Base-by-base conservation (phyloP, 305 asterid genomes). In the Solanum hybrid region DNA sequence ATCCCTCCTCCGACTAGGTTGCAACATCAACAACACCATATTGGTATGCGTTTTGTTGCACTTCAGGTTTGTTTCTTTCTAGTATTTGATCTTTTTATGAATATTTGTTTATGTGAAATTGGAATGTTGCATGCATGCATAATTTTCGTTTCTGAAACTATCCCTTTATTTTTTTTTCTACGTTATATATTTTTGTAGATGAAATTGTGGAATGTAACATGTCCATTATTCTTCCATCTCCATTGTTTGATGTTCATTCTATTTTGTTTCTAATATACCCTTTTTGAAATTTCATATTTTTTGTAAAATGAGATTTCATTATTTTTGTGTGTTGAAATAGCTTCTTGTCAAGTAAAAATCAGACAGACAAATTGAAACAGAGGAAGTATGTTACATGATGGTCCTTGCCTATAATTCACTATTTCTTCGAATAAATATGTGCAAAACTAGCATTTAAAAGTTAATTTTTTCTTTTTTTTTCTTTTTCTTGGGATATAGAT, bases 1-100 rank as follows among this genome's bases (percentile, higher is more conserved):
- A 92, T 97, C 75, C 96, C 97, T 7, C 96, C 97, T 2, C 91
- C 93, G 35, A 72, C 80, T 88, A 4, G 90, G 38, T 89, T 88
- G 27, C 91, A 90, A 10, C 92, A 88, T 86, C 76, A 85, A 71
- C 94, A 91, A 71, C 94, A 91, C 7, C 76, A 88, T 56, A 45
- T 92, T 36, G 99, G 98, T 76, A 95, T 95, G 98, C 98, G 97
- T 12, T 96, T 95, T 64, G 92, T 95, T 27, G 98, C 98, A 66
- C 96, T 96, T 88, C 98, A 96, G 98, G 98, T 95, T 36, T 9
- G 12, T 56, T 36, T 1, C 51, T 82, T 40, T 81, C 26, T 0
- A 3, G 2, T 56, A 1, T 29, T 84, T 86, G 9, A 29, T 81
- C 2, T 45, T 82, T 19, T 17, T 29, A 10, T 27, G 72, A 82